Percentiles rank a stretch among this genome's conserved stretches.
phyloP scores from a whole-genome alignment of 2,329 filamentous ascomycete species.

The Neophaeococcomyces aloes region DNA sequence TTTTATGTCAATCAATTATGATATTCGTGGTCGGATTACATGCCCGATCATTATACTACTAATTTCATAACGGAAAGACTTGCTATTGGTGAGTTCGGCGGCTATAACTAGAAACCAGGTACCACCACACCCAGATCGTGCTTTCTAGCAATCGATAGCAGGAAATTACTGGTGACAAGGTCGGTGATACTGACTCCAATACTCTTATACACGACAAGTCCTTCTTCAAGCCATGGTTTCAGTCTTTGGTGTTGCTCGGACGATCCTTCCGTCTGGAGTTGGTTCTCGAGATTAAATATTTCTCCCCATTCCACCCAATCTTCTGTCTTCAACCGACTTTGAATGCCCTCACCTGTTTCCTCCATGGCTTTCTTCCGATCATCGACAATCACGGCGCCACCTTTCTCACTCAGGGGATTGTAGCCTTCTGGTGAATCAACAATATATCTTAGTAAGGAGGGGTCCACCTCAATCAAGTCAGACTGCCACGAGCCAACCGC shows the following conservation, averaged over 20 bases:
- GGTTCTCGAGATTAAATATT: neutral
- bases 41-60: too few species aligned
- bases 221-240: neutral
- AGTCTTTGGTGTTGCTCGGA: neutral
- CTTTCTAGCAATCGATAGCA: neutral
- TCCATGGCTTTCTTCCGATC: neutral
- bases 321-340: neutral
- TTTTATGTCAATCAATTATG: too few species aligned
- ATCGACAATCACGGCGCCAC: constrained; percentile 2
- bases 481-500: constrained; percentile 47
- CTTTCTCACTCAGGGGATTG: neutral
- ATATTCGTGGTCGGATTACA: too few species aligned
- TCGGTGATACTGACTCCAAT: constrained; percentile 1
- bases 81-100: too few species aligned
- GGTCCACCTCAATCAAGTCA: constrained; percentile 42
- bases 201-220: neutral
- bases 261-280: neutral
- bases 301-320: constrained; percentile 5
- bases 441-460: constrained; percentile 30
- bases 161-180: neutral
- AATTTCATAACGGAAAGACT: too few species aligned
- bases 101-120: neutral
- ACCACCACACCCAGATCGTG: neutral
- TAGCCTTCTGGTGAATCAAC: neutral
- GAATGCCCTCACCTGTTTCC: constrained; percentile 44